Evolutionary conservation across 768 basidiomycete species (phyloP).

Genomic region (Russula virescens): DNA sequence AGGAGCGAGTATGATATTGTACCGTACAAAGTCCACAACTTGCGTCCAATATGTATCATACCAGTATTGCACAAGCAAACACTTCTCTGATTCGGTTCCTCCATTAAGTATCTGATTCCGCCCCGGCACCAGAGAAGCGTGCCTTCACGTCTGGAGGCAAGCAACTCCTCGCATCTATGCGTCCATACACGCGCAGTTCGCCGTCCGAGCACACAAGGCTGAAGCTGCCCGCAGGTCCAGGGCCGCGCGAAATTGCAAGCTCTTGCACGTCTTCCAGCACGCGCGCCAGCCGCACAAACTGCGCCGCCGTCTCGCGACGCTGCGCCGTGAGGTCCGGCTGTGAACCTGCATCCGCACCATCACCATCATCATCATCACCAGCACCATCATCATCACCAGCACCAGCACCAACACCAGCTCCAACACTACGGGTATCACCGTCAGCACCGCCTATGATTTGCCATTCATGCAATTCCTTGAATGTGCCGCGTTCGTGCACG

Average conservation of each 20-base stretch:
- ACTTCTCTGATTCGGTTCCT: too few relatives aligned
- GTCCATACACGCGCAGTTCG: slow-evolving; percentile 3
- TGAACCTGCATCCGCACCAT: background rate
- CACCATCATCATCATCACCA: background rate
- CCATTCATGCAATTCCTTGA: slow-evolving; percentile 45
- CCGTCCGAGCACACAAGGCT: slow-evolving; percentile 10
- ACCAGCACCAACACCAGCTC: background rate
- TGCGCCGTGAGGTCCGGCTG: background rate
- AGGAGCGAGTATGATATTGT: too few relatives aligned
- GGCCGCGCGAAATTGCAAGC: slow-evolving; percentile 13
- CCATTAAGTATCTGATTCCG: background rate
- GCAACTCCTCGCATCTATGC: background rate
- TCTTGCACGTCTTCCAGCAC: slow-evolving; percentile 17
- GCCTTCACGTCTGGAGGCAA: slow-evolving; percentile 5
- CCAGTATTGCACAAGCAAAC: too few relatives aligned
- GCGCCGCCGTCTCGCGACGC: background rate
- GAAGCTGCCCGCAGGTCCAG: slow-evolving; percentile 8
- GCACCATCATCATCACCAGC: background rate
- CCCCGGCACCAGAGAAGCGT: background rate
- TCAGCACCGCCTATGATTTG: slow-evolving; percentile 22
- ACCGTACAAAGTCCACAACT: too few relatives aligned
- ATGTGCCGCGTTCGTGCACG: slow-evolving; percentile 49
- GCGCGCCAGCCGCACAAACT: slow-evolving; percentile 13
- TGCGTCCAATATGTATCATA: too few relatives aligned
- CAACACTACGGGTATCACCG: too few relatives aligned